A percentile compares a stretch with the other conserved stretches of the same genome.
phyloP scores from a whole-genome alignment of 2,329 filamentous ascomycete species.

The Colletotrichum sojae region DNA sequence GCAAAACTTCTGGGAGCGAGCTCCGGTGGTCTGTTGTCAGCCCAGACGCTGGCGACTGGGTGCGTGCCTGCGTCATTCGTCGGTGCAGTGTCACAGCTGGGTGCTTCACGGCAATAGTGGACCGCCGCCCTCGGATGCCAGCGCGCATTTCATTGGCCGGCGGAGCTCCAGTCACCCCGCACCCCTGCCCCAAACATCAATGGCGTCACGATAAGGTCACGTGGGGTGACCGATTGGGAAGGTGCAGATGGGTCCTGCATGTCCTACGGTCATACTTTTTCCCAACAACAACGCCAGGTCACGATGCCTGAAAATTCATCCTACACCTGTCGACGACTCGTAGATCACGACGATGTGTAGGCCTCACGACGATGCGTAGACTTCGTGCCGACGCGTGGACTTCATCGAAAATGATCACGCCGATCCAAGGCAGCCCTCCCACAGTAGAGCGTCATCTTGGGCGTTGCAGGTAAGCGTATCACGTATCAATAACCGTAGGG shows the following conservation, averaged over 20 bases:
- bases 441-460: too few species aligned
- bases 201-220: conserved; percentile 35
- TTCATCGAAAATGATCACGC: too few species aligned
- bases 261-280: not conserved
- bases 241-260: not conserved
- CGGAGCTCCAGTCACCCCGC: conserved; percentile 19
- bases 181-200: conserved; percentile 18
- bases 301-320: too few species aligned
- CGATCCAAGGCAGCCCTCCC: too few species aligned
- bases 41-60: conserved; percentile 29
- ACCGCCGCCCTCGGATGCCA: not conserved
- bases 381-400: too few species aligned
- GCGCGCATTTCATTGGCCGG: conserved; percentile 22
- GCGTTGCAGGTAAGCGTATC: too few species aligned
- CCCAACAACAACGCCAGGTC: too few species aligned
- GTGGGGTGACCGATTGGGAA: conserved; percentile 31
- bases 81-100: not conserved
- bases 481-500: too few species aligned
- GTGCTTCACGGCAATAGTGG: conserved; percentile 10
- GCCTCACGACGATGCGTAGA: too few species aligned
- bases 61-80: conserved; percentile 38
- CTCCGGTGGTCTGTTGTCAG: conserved; percentile 29
- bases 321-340: too few species aligned
- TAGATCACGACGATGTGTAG: too few species aligned
- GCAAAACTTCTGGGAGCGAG: conserved; percentile 34